Percentiles rank a stretch among this genome's conserved stretches.
phyloP scores from a whole-genome alignment of 495 filamentous ascomycete genomes.

The Penicillium ochrochloron region DNA sequence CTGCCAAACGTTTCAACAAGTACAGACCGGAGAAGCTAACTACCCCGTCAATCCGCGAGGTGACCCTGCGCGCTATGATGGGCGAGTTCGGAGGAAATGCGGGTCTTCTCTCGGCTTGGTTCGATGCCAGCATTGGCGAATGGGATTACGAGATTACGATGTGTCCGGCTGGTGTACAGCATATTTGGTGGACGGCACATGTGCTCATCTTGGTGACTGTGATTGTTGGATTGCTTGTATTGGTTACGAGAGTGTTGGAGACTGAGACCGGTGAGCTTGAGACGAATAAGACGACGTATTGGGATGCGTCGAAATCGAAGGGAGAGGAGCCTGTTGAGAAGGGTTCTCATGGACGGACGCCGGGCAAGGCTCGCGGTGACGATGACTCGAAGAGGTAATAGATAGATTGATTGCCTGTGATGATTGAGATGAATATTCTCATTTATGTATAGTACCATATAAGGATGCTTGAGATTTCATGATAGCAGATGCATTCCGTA shows the following conservation, averaged over 20 bases:
- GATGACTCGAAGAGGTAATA: slow-evolving; percentile 7
- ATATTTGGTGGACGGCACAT: slow-evolving; percentile 94
- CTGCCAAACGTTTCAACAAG: slow-evolving; percentile 35
- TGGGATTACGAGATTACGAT: slow-evolving; percentile 82
- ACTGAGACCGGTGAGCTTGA: background rate
- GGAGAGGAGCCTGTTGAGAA: background rate
- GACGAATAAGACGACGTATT: background rate
- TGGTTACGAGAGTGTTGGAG: slow-evolving; percentile 6
- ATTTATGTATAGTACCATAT: slow-evolving; percentile 1
- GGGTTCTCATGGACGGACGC: background rate
- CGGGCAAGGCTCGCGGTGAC: background rate
- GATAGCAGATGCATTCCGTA: background rate
- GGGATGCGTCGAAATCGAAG: background rate
- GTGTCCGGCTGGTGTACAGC: slow-evolving; percentile 81
- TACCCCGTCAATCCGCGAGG: slow-evolving; percentile 67
- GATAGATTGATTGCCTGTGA: background rate
- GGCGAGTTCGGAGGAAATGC: slow-evolving; percentile 89
- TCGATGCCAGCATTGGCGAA: slow-evolving; percentile 65
- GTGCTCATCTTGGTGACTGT: slow-evolving; percentile 64
- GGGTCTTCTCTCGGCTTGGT: slow-evolving; percentile 87
- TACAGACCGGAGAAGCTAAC: slow-evolving; percentile 11
- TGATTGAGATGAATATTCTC: slow-evolving; percentile 15
- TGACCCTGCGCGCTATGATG: slow-evolving; percentile 99
- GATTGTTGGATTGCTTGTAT: slow-evolving; percentile 25
- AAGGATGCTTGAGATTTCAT: background rate